Base-by-base conservation (phyloP, 1,284 basidiomycete species). In the Cerrena zonata region DNA sequence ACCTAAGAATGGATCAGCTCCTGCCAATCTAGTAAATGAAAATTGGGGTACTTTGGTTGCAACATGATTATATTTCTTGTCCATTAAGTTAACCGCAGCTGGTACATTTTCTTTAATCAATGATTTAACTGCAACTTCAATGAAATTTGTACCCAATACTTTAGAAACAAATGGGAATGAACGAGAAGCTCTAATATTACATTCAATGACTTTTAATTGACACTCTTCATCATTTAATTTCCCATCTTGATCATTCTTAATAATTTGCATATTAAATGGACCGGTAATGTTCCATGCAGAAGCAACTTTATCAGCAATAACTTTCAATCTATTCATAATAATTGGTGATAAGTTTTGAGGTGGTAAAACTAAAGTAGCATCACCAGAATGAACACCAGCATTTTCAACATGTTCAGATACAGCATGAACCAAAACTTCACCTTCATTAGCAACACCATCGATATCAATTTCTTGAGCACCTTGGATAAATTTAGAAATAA, bases 141-240 rank as follows among this genome's bases (percentile, higher is more conserved):
- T 94, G 69, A 98, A 98, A 77, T 99, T 97, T 69, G 87, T 84
- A 44, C 93, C 95, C 47, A 98, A 79, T 19, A 99, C 96, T 75
- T 99, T 99, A 57, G 91, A 95, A 4, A 99, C 96, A 73, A 99
- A 99, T 59, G 96, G 96, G 89, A 98, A 99, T 44, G 92, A 96
- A 41, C 96, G 86, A 42, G 94, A 96, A 23, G 96, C 96, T 59
- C 96, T 91, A 48, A 99, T 75, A 72, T 99, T 99, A 72, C 96
- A 99, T 72, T 99, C 95, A 58, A 99, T 99, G 57, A 99, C 95
- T 78, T 97, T 99, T 61, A 99, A 82, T 53, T 81, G 76, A 5
- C 87, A 75, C 5, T 87, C 77, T 50, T 86, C 77, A 52, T 81
- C 74, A 47, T 77, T 78, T 24, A 67, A 62, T 12, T 69, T 71